phyloP scores from a whole-genome alignment of 768 basidiomycete species.

The Trametes cingulata region DNA sequence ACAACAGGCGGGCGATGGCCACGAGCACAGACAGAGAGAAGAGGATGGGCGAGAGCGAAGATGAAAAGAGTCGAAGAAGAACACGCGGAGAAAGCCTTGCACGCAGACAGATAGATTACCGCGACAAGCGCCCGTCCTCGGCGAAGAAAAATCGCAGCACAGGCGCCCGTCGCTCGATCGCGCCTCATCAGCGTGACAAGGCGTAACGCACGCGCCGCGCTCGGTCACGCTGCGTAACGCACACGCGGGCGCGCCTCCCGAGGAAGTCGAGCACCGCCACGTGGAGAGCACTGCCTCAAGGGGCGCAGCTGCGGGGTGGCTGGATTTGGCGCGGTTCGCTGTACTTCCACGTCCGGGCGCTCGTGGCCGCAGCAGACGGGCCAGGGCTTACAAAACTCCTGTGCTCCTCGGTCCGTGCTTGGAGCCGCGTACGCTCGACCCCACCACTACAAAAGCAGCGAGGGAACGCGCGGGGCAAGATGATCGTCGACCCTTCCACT shows the following conservation, averaged over 20 bases:
- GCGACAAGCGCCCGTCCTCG: slow-evolving; percentile 5
- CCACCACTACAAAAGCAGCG: slow-evolving; percentile 12
- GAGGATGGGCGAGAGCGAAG: not conserved
- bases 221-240: not conserved
- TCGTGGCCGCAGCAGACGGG: slow-evolving; percentile 2
- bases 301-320: slow-evolving; percentile 4
- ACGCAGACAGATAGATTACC: not conserved
- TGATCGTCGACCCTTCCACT: slow-evolving; percentile 24
- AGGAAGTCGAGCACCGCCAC: not conserved
- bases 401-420: not conserved
- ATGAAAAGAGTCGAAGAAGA: not conserved
- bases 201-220: not conserved
- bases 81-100: not conserved
- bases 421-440: slow-evolving; percentile 1
- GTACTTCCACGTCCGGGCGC: slow-evolving; percentile 1
- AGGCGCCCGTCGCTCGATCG: slow-evolving; percentile 14
- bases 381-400: slow-evolving; percentile 16
- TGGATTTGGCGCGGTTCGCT: not conserved
- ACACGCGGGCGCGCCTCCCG: not conserved
- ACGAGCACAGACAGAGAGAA: not conserved
- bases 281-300: slow-evolving; percentile 4
- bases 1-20: slow-evolving; percentile 1
- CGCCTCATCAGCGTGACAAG: slow-evolving; percentile 8
- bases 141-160: slow-evolving; percentile 6
- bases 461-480: not conserved